phyloP scores from a whole-genome alignment of 495 filamentous ascomycete genomes.

The Penicillium malachiteum region DNA sequence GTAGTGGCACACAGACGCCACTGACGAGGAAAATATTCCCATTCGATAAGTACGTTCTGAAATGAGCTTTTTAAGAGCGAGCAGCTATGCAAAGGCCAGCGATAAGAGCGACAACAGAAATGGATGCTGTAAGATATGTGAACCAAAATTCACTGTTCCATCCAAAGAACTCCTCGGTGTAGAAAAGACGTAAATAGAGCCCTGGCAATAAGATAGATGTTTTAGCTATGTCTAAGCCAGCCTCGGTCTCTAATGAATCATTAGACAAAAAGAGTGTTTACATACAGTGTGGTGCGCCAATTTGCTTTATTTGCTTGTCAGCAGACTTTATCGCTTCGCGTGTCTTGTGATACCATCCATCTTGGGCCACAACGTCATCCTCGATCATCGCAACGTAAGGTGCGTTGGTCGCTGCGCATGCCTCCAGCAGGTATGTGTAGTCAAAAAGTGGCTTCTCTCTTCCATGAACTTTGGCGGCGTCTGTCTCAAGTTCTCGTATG shows the following conservation, averaged over 20 bases:
- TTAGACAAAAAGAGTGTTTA: constrained; percentile 1
- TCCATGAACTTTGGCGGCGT: not conserved
- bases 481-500: not conserved
- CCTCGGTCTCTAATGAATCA: not conserved
- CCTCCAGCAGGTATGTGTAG: constrained; percentile 28
- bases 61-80: not conserved
- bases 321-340: constrained; percentile 33
- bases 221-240: not conserved
- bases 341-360: constrained; percentile 52
- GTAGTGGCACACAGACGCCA: constrained; percentile 26
- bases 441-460: constrained; percentile 2
- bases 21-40: constrained; percentile 12
- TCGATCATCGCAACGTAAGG: constrained; percentile 50
- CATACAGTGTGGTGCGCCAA: constrained; percentile 26
- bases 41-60: not conserved
- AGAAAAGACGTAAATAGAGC: constrained; percentile 59
- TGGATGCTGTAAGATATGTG: constrained; percentile 33
- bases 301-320: constrained; percentile 25
- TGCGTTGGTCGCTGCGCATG: constrained; percentile 36
- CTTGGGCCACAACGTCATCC: constrained; percentile 50
- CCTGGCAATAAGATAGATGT: constrained; percentile 6
- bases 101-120: constrained; percentile 16
- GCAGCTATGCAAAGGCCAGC: constrained; percentile 5
- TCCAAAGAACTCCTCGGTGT: constrained; percentile 51
- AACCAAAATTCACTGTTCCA: constrained; percentile 54